Conservation (phyloP, 345 rosid species). For the Salix viminalis region DNA sequence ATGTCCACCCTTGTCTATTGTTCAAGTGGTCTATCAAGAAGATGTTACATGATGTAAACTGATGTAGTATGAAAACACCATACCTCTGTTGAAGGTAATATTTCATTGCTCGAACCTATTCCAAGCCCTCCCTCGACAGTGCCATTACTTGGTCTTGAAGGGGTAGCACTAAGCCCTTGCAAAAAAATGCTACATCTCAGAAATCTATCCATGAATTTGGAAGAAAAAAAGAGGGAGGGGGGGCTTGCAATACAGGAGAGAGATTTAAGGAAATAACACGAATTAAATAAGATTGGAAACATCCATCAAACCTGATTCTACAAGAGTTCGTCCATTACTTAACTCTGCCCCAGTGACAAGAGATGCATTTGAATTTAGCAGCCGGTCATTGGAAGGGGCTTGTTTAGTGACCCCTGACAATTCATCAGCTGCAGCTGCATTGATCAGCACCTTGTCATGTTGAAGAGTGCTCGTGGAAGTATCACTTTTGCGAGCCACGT, state of each 20-base stretch:
- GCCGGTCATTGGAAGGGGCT: constrained; percentile 34
- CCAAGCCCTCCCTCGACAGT: constrained; percentile 46
- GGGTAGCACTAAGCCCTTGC: constrained; percentile 53
- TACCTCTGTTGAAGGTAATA: constrained; percentile 61
- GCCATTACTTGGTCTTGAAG: constrained; percentile 47
- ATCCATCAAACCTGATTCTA: constrained; percentile 47
- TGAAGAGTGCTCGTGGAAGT: constrained; percentile 32
- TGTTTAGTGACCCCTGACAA: constrained; percentile 37
- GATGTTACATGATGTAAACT: background rate
- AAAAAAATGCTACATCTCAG: constrained; percentile 26
- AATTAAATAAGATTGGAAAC: constrained; percentile 11
- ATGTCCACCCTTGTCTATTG: background rate
- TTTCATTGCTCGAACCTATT: constrained; percentile 47
- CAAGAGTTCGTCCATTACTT: constrained; percentile 49
- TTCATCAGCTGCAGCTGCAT: constrained; percentile 48
- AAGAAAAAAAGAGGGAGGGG: constrained; percentile 11
- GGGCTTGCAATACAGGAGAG: background rate
- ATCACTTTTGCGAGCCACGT: constrained; percentile 31
- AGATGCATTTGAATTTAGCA: constrained; percentile 30
- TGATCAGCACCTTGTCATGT: constrained; percentile 43
- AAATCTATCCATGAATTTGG: constrained; percentile 19
- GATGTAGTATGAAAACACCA: background rate
- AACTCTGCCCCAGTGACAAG: constrained; percentile 34
- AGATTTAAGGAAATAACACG: background rate
- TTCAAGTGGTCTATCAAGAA: background rate